Base-by-base conservation (phyloP, 2,329 filamentous ascomycete species). In the Dactylellina haptotyla region DNA sequence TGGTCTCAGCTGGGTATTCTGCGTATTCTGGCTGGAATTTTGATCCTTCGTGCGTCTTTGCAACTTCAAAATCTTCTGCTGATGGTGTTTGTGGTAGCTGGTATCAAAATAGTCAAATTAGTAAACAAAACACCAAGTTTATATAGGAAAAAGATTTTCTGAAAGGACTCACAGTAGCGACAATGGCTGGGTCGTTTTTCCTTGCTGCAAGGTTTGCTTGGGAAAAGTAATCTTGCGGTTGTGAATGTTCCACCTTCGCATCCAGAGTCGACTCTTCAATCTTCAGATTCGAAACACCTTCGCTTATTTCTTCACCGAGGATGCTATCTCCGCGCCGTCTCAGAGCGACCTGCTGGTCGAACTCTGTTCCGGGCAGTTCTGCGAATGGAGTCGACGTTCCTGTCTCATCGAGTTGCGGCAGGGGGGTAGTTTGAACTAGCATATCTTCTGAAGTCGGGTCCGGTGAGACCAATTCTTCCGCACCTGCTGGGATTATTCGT, bases 331-430 rank as follows among this genome's bases (percentile, higher is more conserved):
- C 62, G 16, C 69, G 56, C 41, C 69, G 53, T 48, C 61, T 66
- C 54, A 73, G 12, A 8, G 69, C 69, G 25, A 73, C 69, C 30
- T 73, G 69, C 26, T 73, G 61, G 61, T 73, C 69, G 34, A 73
- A 73, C 18, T 23, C 61, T 34, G 69, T 73, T 26, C 69, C 69
- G 12, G 69, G 61, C 30, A 73, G 69, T 57, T 73, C 69, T 23
- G 69, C 69, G 18, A 73, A 43, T 12, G 69, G 69, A 28, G 69
- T 73, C 20, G 45, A 20, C 16, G 53, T 45, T 25, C 69, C 61
- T 12, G 56, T 18, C 1, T 56, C 39, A 12, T 54, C 53, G 30
- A 30, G 23, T 12, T 39, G 10, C 6, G 45, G 34, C 2, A 46
- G 23, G 14, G 54, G 16, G 16, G 43, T 56, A 5, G 59, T 65